Conservation (phyloP, 2,329 filamentous ascomycete species). For the Diaporthe longicolla region DNA sequence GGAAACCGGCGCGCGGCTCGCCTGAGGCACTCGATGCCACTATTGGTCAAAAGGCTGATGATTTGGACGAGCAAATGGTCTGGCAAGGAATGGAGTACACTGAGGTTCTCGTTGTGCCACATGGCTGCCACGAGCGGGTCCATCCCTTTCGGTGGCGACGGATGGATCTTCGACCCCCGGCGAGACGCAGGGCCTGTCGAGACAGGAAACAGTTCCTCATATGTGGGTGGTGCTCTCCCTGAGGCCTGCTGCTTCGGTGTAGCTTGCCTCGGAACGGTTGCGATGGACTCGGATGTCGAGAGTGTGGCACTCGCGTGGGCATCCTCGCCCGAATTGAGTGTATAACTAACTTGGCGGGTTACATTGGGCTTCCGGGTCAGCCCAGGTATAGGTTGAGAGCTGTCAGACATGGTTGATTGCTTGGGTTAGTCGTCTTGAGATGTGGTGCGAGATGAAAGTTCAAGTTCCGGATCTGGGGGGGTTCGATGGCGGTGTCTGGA, state of each 20-base stretch:
- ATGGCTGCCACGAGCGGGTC: neutral
- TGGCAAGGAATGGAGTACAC: neutral
- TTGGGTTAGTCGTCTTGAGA: neutral
- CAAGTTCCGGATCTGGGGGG: neutral
- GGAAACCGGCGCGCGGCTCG: constrained; percentile 19
- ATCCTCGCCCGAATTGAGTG: too few species aligned
- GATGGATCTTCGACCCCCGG: too few species aligned
- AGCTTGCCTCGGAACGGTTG: too few species aligned
- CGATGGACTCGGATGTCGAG: neutral
- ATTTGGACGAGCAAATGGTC: neutral
- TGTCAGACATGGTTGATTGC: neutral
- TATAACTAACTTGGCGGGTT: neutral
- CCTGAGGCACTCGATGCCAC: constrained; percentile 19
- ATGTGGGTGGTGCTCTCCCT: neutral
- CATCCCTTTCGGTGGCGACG: neutral
- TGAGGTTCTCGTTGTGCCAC: constrained; percentile 11
- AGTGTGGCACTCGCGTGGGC: neutral
- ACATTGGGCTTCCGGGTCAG: neutral
- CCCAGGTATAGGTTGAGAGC: neutral
- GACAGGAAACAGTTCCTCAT: neutral
- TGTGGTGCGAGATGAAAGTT: neutral
- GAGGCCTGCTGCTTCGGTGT: neutral
- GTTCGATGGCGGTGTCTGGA: neutral
- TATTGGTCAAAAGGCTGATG: neutral
- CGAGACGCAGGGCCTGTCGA: too few species aligned